phyloP scores from a whole-genome alignment of 2,329 filamentous ascomycete genomes.

The Trichoderma sp. region DNA sequence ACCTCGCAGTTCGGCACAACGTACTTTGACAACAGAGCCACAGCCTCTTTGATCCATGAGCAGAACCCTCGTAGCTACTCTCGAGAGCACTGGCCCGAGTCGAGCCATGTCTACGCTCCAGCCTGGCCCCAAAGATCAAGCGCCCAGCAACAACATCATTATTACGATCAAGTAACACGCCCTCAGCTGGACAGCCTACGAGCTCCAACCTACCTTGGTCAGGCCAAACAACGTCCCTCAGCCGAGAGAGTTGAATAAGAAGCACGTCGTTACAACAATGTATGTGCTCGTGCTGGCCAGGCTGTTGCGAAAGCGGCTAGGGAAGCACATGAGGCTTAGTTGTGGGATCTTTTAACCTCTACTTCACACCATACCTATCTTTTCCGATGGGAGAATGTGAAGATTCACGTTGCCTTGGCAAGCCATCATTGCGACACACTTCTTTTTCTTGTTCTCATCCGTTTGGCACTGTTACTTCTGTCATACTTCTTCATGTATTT shows the following conservation, averaged over 20 bases:
- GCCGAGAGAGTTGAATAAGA: background rate
- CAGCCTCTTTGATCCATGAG: constrained; percentile 11
- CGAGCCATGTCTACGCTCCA: background rate
- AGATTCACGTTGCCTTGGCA: background rate
- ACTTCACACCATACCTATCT: constrained; percentile 14
- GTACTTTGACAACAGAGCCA: constrained; percentile 2
- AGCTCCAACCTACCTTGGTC: background rate
- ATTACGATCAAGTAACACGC: constrained; percentile 7
- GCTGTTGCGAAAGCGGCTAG: background rate
- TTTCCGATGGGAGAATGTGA: background rate
- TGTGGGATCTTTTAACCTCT: constrained; percentile 26
- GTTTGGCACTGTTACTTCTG: background rate
- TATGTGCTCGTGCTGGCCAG: background rate
- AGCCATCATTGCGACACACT: background rate
- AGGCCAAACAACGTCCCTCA: background rate
- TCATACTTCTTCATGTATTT: background rate
- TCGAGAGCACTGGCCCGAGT: background rate
- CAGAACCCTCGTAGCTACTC: background rate
- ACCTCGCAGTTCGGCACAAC: background rate
- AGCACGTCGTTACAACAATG: background rate
- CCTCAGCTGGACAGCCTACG: constrained; percentile 10
- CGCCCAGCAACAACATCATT: background rate
- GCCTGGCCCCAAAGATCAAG: background rate
- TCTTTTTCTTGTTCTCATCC: background rate
- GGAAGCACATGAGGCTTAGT: background rate